Base-by-base conservation (phyloP, 768 basidiomycete species). In the Mrakia hoshinonis region DNA sequence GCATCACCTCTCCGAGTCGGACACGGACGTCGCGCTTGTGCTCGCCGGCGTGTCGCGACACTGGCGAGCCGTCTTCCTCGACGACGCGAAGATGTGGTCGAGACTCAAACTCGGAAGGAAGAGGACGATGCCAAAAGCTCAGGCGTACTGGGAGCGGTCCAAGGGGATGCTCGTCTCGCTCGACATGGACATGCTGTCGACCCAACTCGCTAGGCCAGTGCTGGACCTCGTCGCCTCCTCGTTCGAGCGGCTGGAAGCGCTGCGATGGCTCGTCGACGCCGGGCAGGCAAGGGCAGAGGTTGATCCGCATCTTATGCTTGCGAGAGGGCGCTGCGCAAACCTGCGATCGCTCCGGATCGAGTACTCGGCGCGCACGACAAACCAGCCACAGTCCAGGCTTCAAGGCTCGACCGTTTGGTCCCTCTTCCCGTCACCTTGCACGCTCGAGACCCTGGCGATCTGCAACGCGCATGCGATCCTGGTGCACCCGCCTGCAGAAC, bases 141-240 rank as follows among this genome's bases (percentile, higher is more conserved):
- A 81, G 61, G 68, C 82, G 22, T 90, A 89, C 89, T 79, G 84
- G 54, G 78, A 82, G 64, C 85, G 85, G 36, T 85, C 88, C 24
- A 79, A 80, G 49, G 83, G 84, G 2, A 79, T 79, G 34, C 83
- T 90, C 18, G 38, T 70, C 43, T 67, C 73, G 31, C 78, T 82
- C 11, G 73, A 68, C 29, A 46, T 82, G 26, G 46, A 38, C 60
- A 20, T 47, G 31, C 34, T 36, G 12, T 15, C 54, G 4, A 5
- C 0, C 18, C 20, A 38, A 22, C 3, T 18, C 20, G 26, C 24
- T 1, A 11, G 39, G 47, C 26, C 22, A 15, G 46, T 69, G 58
- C 24, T 34, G 29, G 29, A 34, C 20, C 29, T 69, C 20, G 39
- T 69, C 38, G 60, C 26, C 34, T 22, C 2, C 18, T 68, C 51